Evolutionary conservation across 1,139 yeast species (phyloP), one percentile per base, ranked within the genome.

Genomic region (Petasospora rhodanensis): DNA sequence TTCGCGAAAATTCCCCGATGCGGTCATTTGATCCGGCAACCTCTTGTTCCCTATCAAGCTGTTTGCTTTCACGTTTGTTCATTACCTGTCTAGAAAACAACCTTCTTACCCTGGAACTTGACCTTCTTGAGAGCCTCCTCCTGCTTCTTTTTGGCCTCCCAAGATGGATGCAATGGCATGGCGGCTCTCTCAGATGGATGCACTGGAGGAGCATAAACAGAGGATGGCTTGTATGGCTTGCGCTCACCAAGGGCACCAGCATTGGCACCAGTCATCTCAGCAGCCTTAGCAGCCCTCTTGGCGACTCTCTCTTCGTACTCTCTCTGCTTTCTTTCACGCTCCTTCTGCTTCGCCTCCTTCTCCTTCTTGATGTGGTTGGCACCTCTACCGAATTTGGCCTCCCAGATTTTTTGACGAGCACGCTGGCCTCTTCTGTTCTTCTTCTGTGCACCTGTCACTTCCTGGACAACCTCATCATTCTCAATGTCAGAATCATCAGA

Each of bases 401-500:
- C 98, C 96, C 97, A 89, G 35, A 91, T 86, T 64, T 83, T 82
- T 57, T 91, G 93, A 61, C 99, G 78, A 2, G 96, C 98, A 46
- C 97, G 70, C 65, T 93, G 98, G 14, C 98, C 98, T 55, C 96
- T 76, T 60, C 98, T 72, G 57, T 91, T 93, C 51, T 87, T 87
- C 44, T 93, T 72, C 41, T 61, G 64, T 5, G 54, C 61, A 43
- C 33, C 66, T 2, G 72, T 68, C 17, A 71, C 70, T 31, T 69
- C 68, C 43, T 75, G 71, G 7, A 80, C 87, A 2, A 76, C 68
- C 26, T 63, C 59, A 45, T 83, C 68, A 35, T 77, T 59, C 22
- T 51, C 41, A n/a, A 29, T 43, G 13, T 54, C 82, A 28, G 66
- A 65, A 25, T 79, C 87, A 2, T 78, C 69, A 4, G 81, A 68